Conservation (phyloP, 2,329 filamentous ascomycete species). For the Scytalidium lignicola region DNA sequence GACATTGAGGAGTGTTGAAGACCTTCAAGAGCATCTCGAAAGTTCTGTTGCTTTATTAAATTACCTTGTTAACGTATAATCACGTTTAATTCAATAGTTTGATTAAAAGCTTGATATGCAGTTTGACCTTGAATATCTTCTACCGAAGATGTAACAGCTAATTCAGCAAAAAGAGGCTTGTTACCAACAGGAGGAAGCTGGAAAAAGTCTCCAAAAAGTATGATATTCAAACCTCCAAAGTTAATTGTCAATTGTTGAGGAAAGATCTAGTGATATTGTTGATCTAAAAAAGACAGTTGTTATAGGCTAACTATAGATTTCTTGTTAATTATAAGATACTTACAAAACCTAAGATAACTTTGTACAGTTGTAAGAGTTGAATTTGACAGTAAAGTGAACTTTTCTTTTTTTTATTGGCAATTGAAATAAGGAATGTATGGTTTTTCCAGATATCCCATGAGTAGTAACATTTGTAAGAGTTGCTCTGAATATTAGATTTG, state of each 20-base stretch:
- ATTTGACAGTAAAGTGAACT: not conserved
- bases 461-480: slow-evolving; percentile 5
- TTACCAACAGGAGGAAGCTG: slow-evolving; percentile 6
- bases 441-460: slow-evolving; percentile 4
- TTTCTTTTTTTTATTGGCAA: slow-evolving; percentile 8
- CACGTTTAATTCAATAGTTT: no score
- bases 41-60: slow-evolving; percentile 4
- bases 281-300: no score
- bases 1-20: slow-evolving; percentile 1
- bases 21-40: slow-evolving; percentile 3
- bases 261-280: no score
- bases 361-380: slow-evolving; percentile 6
- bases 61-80: slow-evolving; percentile 8
- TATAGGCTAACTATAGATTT: no score
- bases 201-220: slow-evolving; percentile 10
- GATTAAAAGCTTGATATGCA: no score
- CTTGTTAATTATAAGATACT: no score
- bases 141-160: not conserved
- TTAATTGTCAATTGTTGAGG: no score
- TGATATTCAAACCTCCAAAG: slow-evolving; percentile 8
- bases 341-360: not conserved
- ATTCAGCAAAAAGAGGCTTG: slow-evolving; percentile 1
- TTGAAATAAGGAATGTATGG: slow-evolving; percentile 3
- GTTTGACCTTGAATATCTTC: no score
- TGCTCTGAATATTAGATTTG: slow-evolving; percentile 3